Conservation (phyloP, 345 rosid species). For the Aethionema arabicum region DNA sequence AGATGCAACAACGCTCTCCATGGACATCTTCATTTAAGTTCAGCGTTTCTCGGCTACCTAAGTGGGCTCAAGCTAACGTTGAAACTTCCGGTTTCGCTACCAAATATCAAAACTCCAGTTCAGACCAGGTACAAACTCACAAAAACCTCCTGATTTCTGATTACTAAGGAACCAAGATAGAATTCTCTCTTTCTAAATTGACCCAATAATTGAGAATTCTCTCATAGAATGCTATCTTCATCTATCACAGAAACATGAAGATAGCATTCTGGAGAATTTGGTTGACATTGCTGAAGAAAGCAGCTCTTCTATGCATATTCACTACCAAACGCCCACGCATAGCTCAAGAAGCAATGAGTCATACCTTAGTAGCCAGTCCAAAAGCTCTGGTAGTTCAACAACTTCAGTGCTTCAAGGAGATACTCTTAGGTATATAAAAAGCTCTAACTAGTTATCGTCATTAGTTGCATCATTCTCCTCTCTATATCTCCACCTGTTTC, state of each 20-base stretch:
- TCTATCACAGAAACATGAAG: constrained; percentile 39
- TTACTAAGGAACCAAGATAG: neutral
- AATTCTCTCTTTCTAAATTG: neutral
- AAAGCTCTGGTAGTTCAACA: constrained; percentile 38
- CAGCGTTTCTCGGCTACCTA: constrained; percentile 80
- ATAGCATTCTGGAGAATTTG: constrained; percentile 26
- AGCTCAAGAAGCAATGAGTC: constrained; percentile 33
- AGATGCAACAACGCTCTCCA: constrained; percentile 35
- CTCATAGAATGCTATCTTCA: too few species aligned
- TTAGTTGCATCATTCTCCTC: constrained; percentile 21
- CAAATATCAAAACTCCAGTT: constrained; percentile 38
- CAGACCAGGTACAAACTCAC: constrained; percentile 51
- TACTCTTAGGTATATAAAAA: constrained; percentile 40
- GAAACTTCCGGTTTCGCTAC: constrained; percentile 34
- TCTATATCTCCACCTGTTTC: neutral
- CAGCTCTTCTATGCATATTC: constrained; percentile 36
- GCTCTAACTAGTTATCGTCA: constrained; percentile 7
- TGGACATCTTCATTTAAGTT: constrained; percentile 65
- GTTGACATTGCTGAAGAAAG: constrained; percentile 30
- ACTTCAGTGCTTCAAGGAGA: constrained; percentile 39
- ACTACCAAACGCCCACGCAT: constrained; percentile 50
- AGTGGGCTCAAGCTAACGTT: constrained; percentile 78
- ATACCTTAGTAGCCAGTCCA: constrained; percentile 42
- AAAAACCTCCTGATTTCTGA: constrained; percentile 22
- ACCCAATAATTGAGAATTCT: constrained; percentile 1